Evolutionary conservation across 805 yeast species (phyloP).

Genomic region (Lipomyces kockii): DNA sequence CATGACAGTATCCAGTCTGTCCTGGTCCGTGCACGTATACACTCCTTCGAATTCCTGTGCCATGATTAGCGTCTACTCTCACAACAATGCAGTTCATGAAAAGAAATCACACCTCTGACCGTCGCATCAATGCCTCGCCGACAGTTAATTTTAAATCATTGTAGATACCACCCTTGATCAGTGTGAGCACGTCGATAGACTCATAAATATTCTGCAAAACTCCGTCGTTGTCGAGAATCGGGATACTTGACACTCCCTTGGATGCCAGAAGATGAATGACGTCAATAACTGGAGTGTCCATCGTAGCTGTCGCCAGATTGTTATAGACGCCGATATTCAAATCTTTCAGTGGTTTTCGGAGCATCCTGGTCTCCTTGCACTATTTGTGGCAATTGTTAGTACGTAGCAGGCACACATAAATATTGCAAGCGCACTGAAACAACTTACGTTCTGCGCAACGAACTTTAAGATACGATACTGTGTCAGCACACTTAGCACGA

Average conservation of each 20-base stretch:
- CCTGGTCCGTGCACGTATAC: slow-evolving; percentile 88
- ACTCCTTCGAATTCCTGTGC: slow-evolving; percentile 88
- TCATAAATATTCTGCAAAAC: slow-evolving; percentile 88
- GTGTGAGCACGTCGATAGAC: slow-evolving; percentile 89
- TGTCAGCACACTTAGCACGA: slow-evolving; percentile 91
- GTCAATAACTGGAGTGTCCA: slow-evolving; percentile 92
- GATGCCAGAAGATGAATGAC: slow-evolving; percentile 82
- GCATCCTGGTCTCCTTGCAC: slow-evolving; percentile 88
- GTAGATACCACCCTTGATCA: slow-evolving; percentile 92
- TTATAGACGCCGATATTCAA: slow-evolving; percentile 65
- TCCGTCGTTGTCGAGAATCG: slow-evolving; percentile 78
- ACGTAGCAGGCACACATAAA: slow-evolving; percentile 41
- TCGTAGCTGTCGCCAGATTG: slow-evolving; percentile 73
- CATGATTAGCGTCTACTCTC: not conserved
- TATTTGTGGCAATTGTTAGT: slow-evolving; percentile 63
- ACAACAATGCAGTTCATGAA: not conserved
- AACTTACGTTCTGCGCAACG: slow-evolving; percentile 73
- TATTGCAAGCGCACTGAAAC: not conserved
- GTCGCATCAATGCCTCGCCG: slow-evolving; percentile 92
- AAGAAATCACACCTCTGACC: slow-evolving; percentile 60
- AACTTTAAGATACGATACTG: slow-evolving; percentile 95
- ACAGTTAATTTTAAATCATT: slow-evolving; percentile 88
- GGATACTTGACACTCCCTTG: slow-evolving; percentile 87
- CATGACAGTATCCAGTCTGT: slow-evolving; percentile 83
- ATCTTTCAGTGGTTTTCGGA: slow-evolving; percentile 74